phyloP scores from a whole-genome alignment of 305 asterid species.

The Solanum hybrid region DNA sequence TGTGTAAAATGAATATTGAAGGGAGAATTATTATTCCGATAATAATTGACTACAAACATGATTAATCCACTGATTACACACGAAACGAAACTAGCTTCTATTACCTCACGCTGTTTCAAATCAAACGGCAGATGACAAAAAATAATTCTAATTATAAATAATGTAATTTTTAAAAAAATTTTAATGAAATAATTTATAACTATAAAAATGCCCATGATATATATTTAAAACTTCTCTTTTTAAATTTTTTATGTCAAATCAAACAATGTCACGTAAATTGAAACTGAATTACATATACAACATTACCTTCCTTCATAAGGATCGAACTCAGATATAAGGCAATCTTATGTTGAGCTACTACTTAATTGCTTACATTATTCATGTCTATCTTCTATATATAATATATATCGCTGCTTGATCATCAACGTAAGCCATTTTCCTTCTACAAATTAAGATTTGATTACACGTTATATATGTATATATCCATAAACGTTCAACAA shows the following conservation, averaged over 20 bases:
- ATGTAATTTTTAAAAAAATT: not conserved
- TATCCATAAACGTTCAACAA: not conserved
- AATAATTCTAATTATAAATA: not conserved
- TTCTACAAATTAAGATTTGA: not conserved
- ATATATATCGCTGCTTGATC: not conserved
- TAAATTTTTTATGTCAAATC: not conserved
- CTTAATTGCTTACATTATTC: not conserved
- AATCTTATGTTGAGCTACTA: not conserved
- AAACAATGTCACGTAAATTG: not conserved
- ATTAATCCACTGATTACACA: not conserved
- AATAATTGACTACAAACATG: not conserved
- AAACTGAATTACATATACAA: not conserved
- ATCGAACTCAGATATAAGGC: not conserved
- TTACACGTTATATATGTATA: not conserved
- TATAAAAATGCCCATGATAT: not conserved
- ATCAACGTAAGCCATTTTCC: not conserved
- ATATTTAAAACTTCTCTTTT: not conserved
- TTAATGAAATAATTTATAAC: not conserved
- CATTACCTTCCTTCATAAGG: not conserved
- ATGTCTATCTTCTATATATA: not conserved
- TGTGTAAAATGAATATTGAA: not conserved
- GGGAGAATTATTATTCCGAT: not conserved
- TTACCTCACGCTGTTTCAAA: not conserved
- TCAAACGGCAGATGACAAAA: not conserved
- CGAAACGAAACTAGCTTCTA: not conserved